Conservation (phyloP, 2,329 filamentous ascomycete genomes). For the Chalara sp. region DNA sequence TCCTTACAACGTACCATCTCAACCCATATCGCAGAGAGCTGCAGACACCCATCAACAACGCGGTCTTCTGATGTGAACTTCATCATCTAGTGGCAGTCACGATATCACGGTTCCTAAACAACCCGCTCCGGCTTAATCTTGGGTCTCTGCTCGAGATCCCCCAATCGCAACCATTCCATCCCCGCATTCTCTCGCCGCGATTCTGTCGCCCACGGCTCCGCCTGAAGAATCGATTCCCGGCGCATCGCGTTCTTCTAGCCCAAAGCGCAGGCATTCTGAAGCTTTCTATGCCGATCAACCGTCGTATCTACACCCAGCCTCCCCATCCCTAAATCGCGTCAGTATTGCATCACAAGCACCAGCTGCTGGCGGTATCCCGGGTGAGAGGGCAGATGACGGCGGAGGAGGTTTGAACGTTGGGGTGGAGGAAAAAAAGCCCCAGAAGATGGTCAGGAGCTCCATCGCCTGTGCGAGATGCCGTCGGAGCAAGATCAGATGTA, state of each 20-base stretch:
- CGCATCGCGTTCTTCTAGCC: constrained; percentile 21
- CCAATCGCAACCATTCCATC: constrained; percentile 29
- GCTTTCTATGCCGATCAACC: constrained; percentile 22
- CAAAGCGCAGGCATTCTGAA: constrained; percentile 27
- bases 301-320: constrained; percentile 24
- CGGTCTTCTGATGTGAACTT: too few relatives aligned
- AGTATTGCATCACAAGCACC: constrained; percentile 18
- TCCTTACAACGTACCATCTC: too few relatives aligned
- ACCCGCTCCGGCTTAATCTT: too few relatives aligned
- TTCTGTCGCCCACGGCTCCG: constrained; percentile 27
- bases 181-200: constrained; percentile 28
- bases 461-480: constrained; percentile 73
- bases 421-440: constrained; percentile 35
- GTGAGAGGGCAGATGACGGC: constrained; percentile 19
- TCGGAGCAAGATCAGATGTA: constrained; percentile 80
- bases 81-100: too few relatives aligned
- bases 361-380: constrained; percentile 15
- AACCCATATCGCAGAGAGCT: too few relatives aligned
- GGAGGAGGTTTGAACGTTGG: constrained; percentile 25
- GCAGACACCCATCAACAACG: too few relatives aligned
- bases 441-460: constrained; percentile 62
- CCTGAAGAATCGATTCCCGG: constrained; percentile 14
- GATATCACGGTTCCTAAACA: too few relatives aligned
- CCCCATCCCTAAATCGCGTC: constrained; percentile 19
- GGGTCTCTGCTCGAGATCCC: constrained; percentile 9